Percentiles rank a stretch among this genome's conserved stretches.
Evolutionary conservation across 148 eudicot genomes (phyloP).

Genomic region (Fallopia convolvulus): DNA sequence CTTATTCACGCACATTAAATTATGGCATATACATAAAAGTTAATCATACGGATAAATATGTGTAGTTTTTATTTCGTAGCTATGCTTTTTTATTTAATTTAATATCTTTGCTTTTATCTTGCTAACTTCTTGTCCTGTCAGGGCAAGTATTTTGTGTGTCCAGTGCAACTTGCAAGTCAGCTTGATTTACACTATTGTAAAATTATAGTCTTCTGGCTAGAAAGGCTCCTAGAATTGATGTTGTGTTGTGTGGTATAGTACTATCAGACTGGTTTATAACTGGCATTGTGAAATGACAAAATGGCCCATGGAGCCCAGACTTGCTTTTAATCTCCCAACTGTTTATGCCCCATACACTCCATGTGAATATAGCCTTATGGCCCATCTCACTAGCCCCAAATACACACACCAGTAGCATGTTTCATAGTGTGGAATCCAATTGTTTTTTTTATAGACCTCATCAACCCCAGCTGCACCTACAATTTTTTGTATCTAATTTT

Average conservation of each 20-base stretch:
- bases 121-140: too few relatives aligned
- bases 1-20: neutral
- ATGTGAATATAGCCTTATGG: neutral
- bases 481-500: neutral
- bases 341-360: neutral
- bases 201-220: too few relatives aligned
- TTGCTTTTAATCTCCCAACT: neutral
- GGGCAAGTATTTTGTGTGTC: too few relatives aligned
- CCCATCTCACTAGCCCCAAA: neutral
- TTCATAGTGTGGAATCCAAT: too few relatives aligned
- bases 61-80: too few relatives aligned
- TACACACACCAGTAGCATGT: neutral
- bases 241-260: too few relatives aligned
- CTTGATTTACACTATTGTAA: too few relatives aligned
- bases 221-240: too few relatives aligned
- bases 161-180: too few relatives aligned
- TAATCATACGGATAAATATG: too few relatives aligned
- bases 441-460: neutral
- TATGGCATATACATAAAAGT: neutral
- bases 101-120: too few relatives aligned
- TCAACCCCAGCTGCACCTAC: neutral
- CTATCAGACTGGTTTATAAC: neutral
- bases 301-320: neutral
- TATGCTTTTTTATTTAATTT: too few relatives aligned
- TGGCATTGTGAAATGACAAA: neutral